Percentiles rank a stretch among this genome's conserved stretches.
Evolutionary conservation across 805 yeast species (phyloP).

Genomic region (Candida loeiensis): DNA sequence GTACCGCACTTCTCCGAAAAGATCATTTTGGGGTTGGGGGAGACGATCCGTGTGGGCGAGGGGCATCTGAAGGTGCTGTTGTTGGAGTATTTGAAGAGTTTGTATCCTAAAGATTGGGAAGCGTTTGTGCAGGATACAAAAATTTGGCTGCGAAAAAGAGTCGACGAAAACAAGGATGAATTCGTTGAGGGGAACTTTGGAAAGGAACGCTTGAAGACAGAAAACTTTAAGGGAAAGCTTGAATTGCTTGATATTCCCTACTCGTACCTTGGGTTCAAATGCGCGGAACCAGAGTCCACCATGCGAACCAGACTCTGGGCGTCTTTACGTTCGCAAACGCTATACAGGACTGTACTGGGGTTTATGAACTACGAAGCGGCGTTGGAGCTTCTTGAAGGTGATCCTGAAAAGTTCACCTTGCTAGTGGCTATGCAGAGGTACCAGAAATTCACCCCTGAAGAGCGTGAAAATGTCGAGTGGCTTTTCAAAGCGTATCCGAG

Average conservation of each 20-base stretch:
- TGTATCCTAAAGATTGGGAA: slow-evolving; percentile 77
- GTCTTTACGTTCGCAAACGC: slow-evolving; percentile 75
- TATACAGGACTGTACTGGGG: slow-evolving; percentile 80
- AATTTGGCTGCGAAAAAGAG: slow-evolving; percentile 18
- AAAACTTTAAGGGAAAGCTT: too few relatives aligned
- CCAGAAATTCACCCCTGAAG: slow-evolving; percentile 60
- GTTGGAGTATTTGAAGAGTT: slow-evolving; percentile 72
- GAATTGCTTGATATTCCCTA: slow-evolving; percentile 71
- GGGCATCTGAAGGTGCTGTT: slow-evolving; percentile 48
- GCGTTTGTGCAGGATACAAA: slow-evolving; percentile 76
- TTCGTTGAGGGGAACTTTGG: neutral
- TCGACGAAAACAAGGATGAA: neutral
- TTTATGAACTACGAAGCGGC: slow-evolving; percentile 78
- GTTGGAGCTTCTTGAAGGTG: slow-evolving; percentile 55
- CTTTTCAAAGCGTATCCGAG: slow-evolving; percentile 73
- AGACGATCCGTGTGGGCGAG: slow-evolving; percentile 44
- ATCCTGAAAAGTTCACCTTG: slow-evolving; percentile 60
- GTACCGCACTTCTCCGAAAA: slow-evolving; percentile 53
- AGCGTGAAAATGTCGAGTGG: slow-evolving; percentile 62
- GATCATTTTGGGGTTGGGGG: slow-evolving; percentile 41
- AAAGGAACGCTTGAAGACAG: too few relatives aligned
- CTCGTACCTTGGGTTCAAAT: slow-evolving; percentile 69
- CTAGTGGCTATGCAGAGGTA: slow-evolving; percentile 86
- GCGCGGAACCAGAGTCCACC: slow-evolving; percentile 58
- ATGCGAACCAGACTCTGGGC: slow-evolving; percentile 85